These are phyloP conservation scores for Candida ficus DNA, from an alignment of 805 yeast genomes.

Conservation along the genomic window DNA sequence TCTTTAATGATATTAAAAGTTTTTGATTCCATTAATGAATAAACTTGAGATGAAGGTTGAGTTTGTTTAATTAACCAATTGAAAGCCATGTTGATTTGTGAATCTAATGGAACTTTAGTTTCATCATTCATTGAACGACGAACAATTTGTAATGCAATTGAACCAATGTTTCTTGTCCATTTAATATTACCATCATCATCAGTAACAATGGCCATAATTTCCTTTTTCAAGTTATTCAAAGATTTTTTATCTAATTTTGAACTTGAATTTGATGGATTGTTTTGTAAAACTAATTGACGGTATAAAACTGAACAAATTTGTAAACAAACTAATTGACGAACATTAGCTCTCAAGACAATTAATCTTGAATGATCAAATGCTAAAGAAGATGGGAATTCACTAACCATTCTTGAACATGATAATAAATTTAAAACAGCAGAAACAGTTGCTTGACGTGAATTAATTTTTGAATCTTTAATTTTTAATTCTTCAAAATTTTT, in stretches of 20 bases:
- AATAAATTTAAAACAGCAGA: slow-evolving; percentile 57
- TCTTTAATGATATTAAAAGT: slow-evolving; percentile 46
- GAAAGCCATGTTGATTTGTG: slow-evolving; percentile 47
- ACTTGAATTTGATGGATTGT: too few relatives aligned
- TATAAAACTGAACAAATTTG: slow-evolving; percentile 68
- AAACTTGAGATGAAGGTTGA: slow-evolving; percentile 75
- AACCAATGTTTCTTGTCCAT: slow-evolving; percentile 80
- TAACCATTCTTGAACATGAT: slow-evolving; percentile 74
- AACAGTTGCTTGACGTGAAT: slow-evolving; percentile 37
- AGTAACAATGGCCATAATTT: slow-evolving; percentile 71
- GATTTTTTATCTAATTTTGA: slow-evolving; percentile 31
- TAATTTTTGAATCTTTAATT: slow-evolving; percentile 15
- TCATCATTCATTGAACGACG: slow-evolving; percentile 30
- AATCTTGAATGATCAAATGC: slow-evolving; percentile 82
- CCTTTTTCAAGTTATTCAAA: slow-evolving; percentile 52
- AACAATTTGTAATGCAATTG: slow-evolving; percentile 64
- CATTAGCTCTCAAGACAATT: slow-evolving; percentile 74
- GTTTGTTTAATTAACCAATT: slow-evolving; percentile 83
- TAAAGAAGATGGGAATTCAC: slow-evolving; percentile 77
- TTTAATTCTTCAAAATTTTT: slow-evolving; percentile 11
- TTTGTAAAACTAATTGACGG: slow-evolving; percentile 53
- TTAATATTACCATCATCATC: slow-evolving; percentile 84
- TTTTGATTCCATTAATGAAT: slow-evolving; percentile 67
- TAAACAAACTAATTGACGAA: slow-evolving; percentile 77
- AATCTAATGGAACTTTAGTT: slow-evolving; percentile 26